phyloP scores from a whole-genome alignment of 2,329 filamentous ascomycete species.

The Pseudogymnoascus sp. region DNA sequence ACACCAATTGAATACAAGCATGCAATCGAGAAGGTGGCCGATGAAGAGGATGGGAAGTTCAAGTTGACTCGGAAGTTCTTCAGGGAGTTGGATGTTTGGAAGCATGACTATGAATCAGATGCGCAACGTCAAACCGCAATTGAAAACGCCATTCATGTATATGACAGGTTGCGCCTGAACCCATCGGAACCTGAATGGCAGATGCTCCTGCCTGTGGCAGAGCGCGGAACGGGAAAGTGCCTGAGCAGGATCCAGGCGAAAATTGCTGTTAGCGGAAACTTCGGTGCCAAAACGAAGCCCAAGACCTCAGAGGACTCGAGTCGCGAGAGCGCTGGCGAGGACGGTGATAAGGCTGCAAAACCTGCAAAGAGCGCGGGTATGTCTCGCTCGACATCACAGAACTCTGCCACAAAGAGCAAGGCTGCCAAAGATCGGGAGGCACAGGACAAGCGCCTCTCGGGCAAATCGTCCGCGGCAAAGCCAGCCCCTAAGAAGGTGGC shows the following conservation, averaged over 20 bases:
- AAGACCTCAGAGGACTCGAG: conserved; percentile 38
- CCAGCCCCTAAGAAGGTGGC: conserved; percentile 27
- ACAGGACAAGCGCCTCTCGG: conserved; percentile 46
- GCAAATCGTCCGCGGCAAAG: conserved; percentile 18
- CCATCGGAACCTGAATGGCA: conserved; percentile 54
- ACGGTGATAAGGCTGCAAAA: conserved; percentile 31
- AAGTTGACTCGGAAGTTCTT: conserved; percentile 49
- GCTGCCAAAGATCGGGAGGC: conserved; percentile 47
- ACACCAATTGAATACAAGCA: conserved; percentile 45
- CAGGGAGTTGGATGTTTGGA: conserved; percentile 59
- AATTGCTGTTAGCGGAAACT: conserved; percentile 46
- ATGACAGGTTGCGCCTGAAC: conserved; percentile 51
- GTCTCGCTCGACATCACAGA: conserved; percentile 45
- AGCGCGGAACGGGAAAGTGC: conserved; percentile 53
- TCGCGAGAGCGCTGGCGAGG: conserved; percentile 37
- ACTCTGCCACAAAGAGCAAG: conserved; percentile 47
- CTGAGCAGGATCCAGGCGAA: conserved; percentile 55
- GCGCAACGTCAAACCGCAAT: conserved; percentile 53
- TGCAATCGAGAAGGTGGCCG: conserved; percentile 52
- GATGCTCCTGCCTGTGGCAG: conserved; percentile 48
- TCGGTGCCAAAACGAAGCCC: conserved; percentile 40
- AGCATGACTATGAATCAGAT: conserved; percentile 47
- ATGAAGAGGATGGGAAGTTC: conserved; percentile 45
- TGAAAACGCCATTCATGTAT: conserved; percentile 53
- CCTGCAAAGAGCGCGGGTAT: conserved; percentile 34